A percentile compares a stretch with the other conserved stretches of the same genome.
phyloP scores from a whole-genome alignment of 2,329 filamentous ascomycete genomes.

The Colletotrichum sublineola region DNA sequence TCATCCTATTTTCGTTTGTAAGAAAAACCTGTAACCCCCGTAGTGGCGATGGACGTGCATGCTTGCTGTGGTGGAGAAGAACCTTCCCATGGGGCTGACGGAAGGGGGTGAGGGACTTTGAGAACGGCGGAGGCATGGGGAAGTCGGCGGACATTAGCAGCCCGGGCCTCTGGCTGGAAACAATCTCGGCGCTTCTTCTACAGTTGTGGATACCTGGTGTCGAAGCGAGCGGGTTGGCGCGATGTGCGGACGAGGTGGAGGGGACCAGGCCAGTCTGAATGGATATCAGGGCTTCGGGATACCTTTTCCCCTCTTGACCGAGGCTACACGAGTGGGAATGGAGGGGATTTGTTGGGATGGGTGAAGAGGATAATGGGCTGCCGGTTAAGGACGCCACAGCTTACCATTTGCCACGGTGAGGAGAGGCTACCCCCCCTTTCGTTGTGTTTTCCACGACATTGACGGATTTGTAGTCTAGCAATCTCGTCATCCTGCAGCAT shows the following conservation, averaged over 20 bases:
- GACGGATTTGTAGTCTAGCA: neutral
- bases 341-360: neutral
- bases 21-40: neutral
- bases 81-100: neutral
- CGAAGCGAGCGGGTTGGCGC: constrained; percentile 17
- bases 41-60: constrained; percentile 15
- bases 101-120: neutral
- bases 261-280: constrained; percentile 23
- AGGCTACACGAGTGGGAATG: neutral
- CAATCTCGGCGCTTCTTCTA: constrained; percentile 14
- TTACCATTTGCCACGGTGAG: constrained; percentile 20
- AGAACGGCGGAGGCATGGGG: neutral
- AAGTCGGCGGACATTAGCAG: neutral
- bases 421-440: neutral
- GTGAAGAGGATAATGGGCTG: neutral
- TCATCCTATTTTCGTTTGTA: neutral
- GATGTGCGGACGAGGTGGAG: neutral
- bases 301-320: neutral
- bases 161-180: neutral
- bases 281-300: constrained; percentile 8
- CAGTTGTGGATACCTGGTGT: neutral
- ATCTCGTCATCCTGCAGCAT: constrained; percentile 12
- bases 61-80: constrained; percentile 11
- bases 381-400: constrained; percentile 15
- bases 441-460: neutral